Evolutionary conservation across 352 stramenopile genomes (phyloP).

Genomic region (Globisporangium polare): DNA sequence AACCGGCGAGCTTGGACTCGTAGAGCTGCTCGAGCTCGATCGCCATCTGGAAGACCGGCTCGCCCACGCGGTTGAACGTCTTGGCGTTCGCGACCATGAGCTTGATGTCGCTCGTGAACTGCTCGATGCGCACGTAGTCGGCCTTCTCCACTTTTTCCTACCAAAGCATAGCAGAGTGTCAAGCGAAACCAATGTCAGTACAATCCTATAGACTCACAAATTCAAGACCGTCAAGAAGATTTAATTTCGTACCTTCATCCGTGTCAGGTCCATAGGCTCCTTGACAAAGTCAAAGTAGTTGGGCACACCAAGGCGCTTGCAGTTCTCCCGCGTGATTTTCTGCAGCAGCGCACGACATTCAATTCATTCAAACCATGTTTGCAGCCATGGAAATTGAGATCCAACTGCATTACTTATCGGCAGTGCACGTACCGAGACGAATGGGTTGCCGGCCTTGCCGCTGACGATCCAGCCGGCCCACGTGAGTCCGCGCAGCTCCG

Average conservation of each 20-base stretch:
- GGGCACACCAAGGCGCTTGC: constrained; percentile 71
- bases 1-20: constrained; percentile 56
- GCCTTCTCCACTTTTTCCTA: constrained; percentile 68
- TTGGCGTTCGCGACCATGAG: constrained; percentile 81
- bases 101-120: constrained; percentile 75
- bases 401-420: not conserved
- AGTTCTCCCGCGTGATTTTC: constrained; percentile 86
- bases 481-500: constrained; percentile 61
- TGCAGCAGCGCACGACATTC: constrained; percentile 1
- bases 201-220: too few relatives aligned
- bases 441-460: constrained; percentile 73
- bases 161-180: not conserved
- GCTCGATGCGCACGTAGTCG: constrained; percentile 73
- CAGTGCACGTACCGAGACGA: constrained; percentile 35
- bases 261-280: constrained; percentile 78
- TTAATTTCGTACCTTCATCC: constrained; percentile 47
- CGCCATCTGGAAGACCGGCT: constrained; percentile 82
- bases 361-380: not conserved
- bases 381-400: not conserved
- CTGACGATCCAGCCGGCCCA: constrained; percentile 73
- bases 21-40: constrained; percentile 78
- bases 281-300: constrained; percentile 88
- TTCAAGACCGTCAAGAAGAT: too few relatives aligned
- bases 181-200: not conserved
- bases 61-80: constrained; percentile 79